Base-by-base conservation (phyloP, 2,329 filamentous ascomycete genomes). In the Raffaelea arxii region DNA sequence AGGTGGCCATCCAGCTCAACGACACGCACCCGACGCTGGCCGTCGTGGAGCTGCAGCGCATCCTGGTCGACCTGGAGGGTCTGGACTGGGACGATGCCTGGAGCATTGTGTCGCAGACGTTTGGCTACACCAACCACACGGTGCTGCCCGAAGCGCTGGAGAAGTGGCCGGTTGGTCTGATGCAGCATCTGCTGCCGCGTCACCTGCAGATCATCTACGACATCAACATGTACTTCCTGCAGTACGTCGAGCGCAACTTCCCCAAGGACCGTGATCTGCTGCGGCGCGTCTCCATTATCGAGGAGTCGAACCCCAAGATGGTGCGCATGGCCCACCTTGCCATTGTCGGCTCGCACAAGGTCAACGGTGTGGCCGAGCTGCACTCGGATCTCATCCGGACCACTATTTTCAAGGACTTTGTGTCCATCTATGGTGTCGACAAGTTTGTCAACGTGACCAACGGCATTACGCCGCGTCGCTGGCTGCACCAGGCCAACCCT, bases 391-490 rank as follows among this genome's bases (percentile, higher is more conserved):
- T 98, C 49, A 95, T 98, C 72, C 92, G 92, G 72, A 94, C 90
- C 0, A 98, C 92, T n/a, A 94, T 98, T 56, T 97, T 98, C 80
- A 96, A 92, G 66, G 92, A 98, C 65, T 98, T 98, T 65, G 91
- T 98, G 49, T 77, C 80, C 56, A 87, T 98, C 54, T 98, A 92
- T 58, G 92, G 92, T 3, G 84, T 84, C 0, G 92, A 98, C 74
- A 96, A 96, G 66, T 98, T 98, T 67, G 94, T 87, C 48, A 98
- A 98, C 58, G 91, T 98, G 53, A 98, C 92, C 54, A 98, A 98
- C 64, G 92, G 92, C 49, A 94, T 98, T 62, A 98, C 92, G 1
- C 92, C 92, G 11, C 79, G 92, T 58, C 79, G 92, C 61, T 98
- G 92, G 92, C 74, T 98, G 48, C 90, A 98, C 69, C 92, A 98